Base-by-base conservation (phyloP, 441 rosid species). In the Pelargonium citronellum region DNA sequence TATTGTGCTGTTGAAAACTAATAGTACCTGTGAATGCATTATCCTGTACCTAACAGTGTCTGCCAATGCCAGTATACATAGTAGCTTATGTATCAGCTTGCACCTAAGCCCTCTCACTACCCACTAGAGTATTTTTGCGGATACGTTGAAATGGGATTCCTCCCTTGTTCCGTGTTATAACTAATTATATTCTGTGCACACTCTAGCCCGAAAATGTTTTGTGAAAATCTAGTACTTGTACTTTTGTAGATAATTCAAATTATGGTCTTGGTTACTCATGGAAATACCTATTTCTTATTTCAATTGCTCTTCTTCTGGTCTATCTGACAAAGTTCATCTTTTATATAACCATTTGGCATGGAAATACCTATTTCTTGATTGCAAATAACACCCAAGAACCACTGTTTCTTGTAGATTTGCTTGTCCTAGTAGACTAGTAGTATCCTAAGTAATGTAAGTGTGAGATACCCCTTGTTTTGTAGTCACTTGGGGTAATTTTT, bases 401-500 rank as follows among this genome's bases (percentile, higher is more conserved):
- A 62, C 34, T n/a, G 81, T 87, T 78, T 92, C 96, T 0, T 70
- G 83, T 22, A 79, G 91, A 79, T 90, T 95, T 74, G 96, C 93
- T 71, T 92, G 95, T 78, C 90, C 93, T 11, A 85, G 89, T 4
- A 87, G 74, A 77, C n/a, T n/a, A n/a, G n/a, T n/a, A n/a, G n/a
- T n/a, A 85, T 83, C 69, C 98, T 84, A 63, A 81, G 72, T 13
- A 76, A 71, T 74, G 70, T 19, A 7, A 86, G 88, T 9, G 71
- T 84, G 2, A 81, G 77, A 5, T 90, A 79, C 78, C 77, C 89
- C 0, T 57, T 84, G 69, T 90, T 84, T 77, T 89, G 84, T 76
- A 3, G 67, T 83, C 3, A 77, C 71, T 19, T 5, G 17, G 44
- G 82, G 74, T 6, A 87, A 90, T 64, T 0, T 9, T n/a, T n/a